Evolutionary conservation across 2,329 filamentous ascomycete genomes (phyloP).

Genomic region (Phaeophleospora eucalypticola): DNA sequence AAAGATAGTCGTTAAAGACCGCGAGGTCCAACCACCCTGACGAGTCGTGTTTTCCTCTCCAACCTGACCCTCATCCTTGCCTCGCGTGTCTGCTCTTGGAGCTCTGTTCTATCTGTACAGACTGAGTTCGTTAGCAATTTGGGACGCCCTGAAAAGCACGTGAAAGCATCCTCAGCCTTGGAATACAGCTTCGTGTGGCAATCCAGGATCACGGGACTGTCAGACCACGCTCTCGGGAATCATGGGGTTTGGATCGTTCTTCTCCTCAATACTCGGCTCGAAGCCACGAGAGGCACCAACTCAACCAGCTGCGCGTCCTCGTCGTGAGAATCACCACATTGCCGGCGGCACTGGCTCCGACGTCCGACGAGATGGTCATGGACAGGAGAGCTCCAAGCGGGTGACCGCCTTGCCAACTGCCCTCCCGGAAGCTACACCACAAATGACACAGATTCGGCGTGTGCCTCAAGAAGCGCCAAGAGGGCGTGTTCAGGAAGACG

Average conservation of each 20-base stretch:
- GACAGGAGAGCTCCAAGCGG: neutral
- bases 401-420: constrained; percentile 2
- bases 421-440: constrained; percentile 1
- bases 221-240: neutral
- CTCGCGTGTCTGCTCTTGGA: neutral
- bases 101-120: neutral
- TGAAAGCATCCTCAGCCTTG: neutral
- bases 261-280: neutral
- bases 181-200: neutral
- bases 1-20: too few species aligned
- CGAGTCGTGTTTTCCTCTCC: neutral
- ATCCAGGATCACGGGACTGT: neutral
- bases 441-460: constrained; percentile 1
- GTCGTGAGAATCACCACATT: neutral
- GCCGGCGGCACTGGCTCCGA: neutral
- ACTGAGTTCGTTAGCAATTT: too few species aligned
- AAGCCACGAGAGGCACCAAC: neutral
- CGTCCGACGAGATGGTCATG: neutral
- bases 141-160: too few species aligned
- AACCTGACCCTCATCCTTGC: neutral
- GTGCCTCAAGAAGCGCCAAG: too few species aligned
- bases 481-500: too few species aligned
- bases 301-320: neutral
- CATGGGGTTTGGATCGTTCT: constrained; percentile 8
- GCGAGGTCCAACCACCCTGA: neutral